Percentiles rank a stretch among this genome's conserved stretches.
These are phyloP conservation scores for Cyberlindnera misumaiensis DNA, from an alignment of 805 yeast genomes.

Conservation along the genomic window DNA sequence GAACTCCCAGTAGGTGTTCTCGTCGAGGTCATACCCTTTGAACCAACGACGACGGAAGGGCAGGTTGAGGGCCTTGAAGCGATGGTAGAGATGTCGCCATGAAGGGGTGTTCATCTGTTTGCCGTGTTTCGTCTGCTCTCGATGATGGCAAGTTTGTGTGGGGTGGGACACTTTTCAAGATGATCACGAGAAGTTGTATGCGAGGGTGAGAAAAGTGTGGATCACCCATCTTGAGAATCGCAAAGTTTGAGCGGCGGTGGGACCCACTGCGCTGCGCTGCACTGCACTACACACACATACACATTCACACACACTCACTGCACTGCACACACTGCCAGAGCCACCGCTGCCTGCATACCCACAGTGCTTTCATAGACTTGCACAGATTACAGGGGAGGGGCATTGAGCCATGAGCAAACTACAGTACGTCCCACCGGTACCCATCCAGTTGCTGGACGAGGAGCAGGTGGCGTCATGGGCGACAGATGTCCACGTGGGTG, in stretches of 20 bases:
- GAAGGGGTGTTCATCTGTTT: conserved; percentile 42
- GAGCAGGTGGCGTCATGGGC: conserved; percentile 28
- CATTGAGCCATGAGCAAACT: conserved; percentile 10
- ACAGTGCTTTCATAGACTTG: no score
- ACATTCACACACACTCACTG: no score
- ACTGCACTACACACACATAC: no score
- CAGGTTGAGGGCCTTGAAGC: conserved; percentile 21
- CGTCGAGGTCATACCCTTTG: conserved; percentile 65
- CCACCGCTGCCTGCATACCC: no score
- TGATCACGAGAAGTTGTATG: no score
- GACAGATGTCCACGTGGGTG: conserved; percentile 29
- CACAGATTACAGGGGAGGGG: no score
- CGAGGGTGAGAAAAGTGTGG: no score
- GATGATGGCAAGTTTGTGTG: no score
- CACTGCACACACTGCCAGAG: no score
- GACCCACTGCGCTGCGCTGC: no score
- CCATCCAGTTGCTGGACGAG: conserved; percentile 31
- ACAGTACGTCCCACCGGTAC: conserved; percentile 30
- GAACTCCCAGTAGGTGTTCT: conserved; percentile 85
- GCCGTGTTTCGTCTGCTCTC: conserved; percentile 41
- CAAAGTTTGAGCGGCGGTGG: no score
- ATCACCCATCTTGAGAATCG: no score
- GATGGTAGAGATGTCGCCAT: conserved; percentile 54
- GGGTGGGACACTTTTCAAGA: conserved; percentile 43
- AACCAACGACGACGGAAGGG: conserved; percentile 70